Conservation (phyloP, 805 yeast genomes). For the Saccharomycopsis vini region DNA sequence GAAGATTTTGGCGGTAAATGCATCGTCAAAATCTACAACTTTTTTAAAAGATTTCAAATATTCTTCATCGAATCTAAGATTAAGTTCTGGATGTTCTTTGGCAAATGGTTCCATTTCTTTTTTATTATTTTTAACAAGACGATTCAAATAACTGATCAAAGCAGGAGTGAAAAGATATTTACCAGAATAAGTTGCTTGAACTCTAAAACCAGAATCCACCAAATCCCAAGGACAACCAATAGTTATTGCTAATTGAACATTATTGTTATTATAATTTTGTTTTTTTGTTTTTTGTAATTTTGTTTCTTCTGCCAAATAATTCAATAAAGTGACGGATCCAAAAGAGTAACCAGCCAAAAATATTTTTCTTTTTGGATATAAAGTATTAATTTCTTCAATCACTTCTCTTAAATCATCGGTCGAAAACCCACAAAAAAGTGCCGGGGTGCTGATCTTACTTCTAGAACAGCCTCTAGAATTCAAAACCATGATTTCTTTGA, state of each 20-base stretch:
- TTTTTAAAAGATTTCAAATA: slow-evolving; percentile 28
- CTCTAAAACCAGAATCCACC: slow-evolving; percentile 40
- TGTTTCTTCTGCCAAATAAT: slow-evolving; percentile 55
- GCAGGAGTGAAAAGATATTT: slow-evolving; percentile 33
- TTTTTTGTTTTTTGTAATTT: too few relatives aligned
- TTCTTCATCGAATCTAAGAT: slow-evolving; percentile 25
- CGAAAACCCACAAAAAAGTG: slow-evolving; percentile 56
- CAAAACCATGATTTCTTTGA: slow-evolving; percentile 51
- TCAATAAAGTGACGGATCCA: slow-evolving; percentile 59
- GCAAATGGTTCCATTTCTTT: slow-evolving; percentile 28
- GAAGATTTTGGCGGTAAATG: slow-evolving; percentile 50
- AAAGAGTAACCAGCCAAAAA: slow-evolving; percentile 62
- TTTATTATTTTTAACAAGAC: slow-evolving; percentile 37
- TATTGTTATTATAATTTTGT: neutral
- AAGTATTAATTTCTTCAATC: slow-evolving; percentile 38
- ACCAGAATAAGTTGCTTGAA: slow-evolving; percentile 33
- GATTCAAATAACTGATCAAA: slow-evolving; percentile 33
- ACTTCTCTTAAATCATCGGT: slow-evolving; percentile 61
- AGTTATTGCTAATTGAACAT: slow-evolving; percentile 42
- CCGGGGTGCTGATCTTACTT: slow-evolving; percentile 61
- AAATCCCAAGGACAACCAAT: slow-evolving; percentile 72
- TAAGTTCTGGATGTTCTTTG: slow-evolving; percentile 17
- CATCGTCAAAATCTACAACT: slow-evolving; percentile 50
- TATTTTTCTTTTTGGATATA: slow-evolving; percentile 55
- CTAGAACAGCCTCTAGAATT: slow-evolving; percentile 74